Percentiles rank a stretch among this genome's conserved stretches.
These are phyloP conservation scores for Globisporangium ultimum DNA, from an alignment of 352 stramenopile genomes.

Conservation along the genomic window DNA sequence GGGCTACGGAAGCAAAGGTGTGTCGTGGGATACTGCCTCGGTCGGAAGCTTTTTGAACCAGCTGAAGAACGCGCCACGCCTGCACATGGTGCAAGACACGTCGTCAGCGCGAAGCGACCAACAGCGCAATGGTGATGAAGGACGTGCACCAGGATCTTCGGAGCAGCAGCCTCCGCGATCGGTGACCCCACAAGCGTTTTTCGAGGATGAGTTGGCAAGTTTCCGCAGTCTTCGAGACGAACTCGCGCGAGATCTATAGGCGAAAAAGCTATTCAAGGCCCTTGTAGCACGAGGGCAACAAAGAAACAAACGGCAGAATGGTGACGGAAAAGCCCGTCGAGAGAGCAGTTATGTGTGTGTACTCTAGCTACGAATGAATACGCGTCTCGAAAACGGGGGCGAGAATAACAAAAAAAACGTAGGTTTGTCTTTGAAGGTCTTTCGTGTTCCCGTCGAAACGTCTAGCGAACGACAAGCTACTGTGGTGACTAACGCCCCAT, in stretches of 20 bases:
- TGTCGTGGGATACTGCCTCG: conserved; percentile 49
- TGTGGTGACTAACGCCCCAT: no score
- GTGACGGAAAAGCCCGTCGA: not conserved
- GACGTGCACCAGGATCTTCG: not conserved
- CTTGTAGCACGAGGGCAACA: not conserved
- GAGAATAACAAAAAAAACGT: no score
- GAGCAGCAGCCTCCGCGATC: conserved; percentile 5
- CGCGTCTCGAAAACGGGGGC: not conserved
- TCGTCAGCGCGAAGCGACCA: not conserved
- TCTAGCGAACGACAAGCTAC: no score
- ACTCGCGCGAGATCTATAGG: conserved; percentile 35
- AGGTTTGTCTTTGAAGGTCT: not conserved
- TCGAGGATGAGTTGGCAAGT: conserved; percentile 74
- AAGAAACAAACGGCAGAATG: not conserved
- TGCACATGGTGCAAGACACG: conserved; percentile 28
- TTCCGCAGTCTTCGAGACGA: conserved; percentile 72
- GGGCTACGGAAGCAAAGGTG: conserved; percentile 9
- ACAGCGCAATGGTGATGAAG: not conserved
- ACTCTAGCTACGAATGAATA: not conserved
- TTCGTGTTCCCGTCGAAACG: no score
- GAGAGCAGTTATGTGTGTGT: not conserved
- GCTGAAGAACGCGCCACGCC: conserved; percentile 68
- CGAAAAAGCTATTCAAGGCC: not conserved
- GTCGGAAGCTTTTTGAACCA: conserved; percentile 80
- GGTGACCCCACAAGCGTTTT: conserved; percentile 24